A percentile compares a stretch with the other conserved stretches of the same genome.
Conservation (phyloP, 1,284 basidiomycete genomes). For the Stygiomarasmius scandens region DNA sequence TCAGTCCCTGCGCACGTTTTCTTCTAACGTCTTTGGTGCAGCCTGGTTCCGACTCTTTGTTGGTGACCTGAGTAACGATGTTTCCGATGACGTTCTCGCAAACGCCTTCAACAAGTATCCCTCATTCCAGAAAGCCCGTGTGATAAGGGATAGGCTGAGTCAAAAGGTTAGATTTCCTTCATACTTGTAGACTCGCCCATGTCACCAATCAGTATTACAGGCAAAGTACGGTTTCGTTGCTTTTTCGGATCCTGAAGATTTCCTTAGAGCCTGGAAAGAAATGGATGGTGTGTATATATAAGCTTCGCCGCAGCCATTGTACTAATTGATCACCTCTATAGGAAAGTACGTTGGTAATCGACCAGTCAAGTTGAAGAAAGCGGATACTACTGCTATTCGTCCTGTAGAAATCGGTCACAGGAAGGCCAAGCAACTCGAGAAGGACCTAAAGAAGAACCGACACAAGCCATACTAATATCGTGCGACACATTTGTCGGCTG, state of each 20-base stretch:
- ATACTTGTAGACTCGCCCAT: constrained; percentile 7
- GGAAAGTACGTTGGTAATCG: constrained; percentile 97
- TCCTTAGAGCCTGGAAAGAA: constrained; percentile 98
- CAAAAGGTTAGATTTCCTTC: constrained; percentile 65
- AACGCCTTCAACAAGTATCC: constrained; percentile 93
- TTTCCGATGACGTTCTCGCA: constrained; percentile 90
- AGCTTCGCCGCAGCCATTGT: constrained; percentile 8
- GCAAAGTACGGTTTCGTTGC: constrained; percentile 98
- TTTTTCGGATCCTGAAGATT: constrained; percentile 98
- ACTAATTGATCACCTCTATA: constrained; percentile 31
- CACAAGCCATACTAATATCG: constrained; percentile 66
- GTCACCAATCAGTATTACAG: constrained; percentile 42
- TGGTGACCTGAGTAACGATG: constrained; percentile 97
- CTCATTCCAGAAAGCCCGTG: constrained; percentile 93
- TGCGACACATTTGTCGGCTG: not conserved
- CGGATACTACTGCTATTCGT: constrained; percentile 79
- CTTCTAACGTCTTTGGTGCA: constrained; percentile 34
- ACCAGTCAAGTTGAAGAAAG: constrained; percentile 90
- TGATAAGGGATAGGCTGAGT: constrained; percentile 90
- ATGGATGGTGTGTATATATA: constrained; percentile 82
- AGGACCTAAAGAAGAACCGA: constrained; percentile 81
- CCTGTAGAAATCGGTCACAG: constrained; percentile 93
- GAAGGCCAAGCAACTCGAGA: constrained; percentile 82
- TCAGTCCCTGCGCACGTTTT: no score
- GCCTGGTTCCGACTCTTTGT: constrained; percentile 99